Conservation (phyloP, 495 filamentous ascomycete genomes). For the Parachaetomium inaequale region DNA sequence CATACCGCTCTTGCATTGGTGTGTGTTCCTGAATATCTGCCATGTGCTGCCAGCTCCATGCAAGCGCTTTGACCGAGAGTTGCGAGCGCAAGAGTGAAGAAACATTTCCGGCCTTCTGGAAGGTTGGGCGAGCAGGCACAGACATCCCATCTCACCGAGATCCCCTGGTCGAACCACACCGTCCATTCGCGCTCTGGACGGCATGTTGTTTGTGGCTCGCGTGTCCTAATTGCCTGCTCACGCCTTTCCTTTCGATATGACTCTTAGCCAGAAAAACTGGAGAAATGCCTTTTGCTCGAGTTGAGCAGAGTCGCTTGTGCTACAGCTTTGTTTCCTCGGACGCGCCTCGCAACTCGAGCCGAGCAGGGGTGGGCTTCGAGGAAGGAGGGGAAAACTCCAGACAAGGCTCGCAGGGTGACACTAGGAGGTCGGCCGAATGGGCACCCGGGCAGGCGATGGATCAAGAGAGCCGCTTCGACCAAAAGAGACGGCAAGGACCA, state of each 20-base stretch:
- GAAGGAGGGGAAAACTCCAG: not conserved
- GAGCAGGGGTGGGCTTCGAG: not conserved
- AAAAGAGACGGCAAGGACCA: slow-evolving; percentile 19
- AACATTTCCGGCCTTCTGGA: slow-evolving; percentile 13
- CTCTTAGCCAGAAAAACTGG: no score
- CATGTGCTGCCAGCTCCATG: slow-evolving; percentile 14
- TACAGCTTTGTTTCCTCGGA: not conserved
- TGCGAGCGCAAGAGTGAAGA: not conserved
- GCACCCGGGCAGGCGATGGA: not conserved
- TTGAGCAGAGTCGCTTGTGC: not conserved
- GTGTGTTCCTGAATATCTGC: slow-evolving; percentile 30
- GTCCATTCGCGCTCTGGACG: not conserved
- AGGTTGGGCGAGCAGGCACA: slow-evolving; percentile 9
- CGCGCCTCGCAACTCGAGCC: slow-evolving; percentile 1
- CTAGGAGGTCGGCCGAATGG: slow-evolving; percentile 7
- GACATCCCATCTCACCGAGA: not conserved
- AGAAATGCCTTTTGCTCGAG: not conserved
- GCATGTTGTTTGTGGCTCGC: not conserved
- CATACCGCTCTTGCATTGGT: slow-evolving; percentile 32
- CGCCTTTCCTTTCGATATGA: no score
- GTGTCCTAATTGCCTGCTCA: no score
- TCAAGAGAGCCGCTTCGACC: slow-evolving; percentile 1
- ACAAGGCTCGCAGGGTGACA: not conserved
- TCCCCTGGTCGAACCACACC: not conserved
- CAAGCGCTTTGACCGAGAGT: slow-evolving; percentile 12